Base-by-base conservation (phyloP, 805 yeast genomes). In the Wickerhamomyces chaumierensis region DNA sequence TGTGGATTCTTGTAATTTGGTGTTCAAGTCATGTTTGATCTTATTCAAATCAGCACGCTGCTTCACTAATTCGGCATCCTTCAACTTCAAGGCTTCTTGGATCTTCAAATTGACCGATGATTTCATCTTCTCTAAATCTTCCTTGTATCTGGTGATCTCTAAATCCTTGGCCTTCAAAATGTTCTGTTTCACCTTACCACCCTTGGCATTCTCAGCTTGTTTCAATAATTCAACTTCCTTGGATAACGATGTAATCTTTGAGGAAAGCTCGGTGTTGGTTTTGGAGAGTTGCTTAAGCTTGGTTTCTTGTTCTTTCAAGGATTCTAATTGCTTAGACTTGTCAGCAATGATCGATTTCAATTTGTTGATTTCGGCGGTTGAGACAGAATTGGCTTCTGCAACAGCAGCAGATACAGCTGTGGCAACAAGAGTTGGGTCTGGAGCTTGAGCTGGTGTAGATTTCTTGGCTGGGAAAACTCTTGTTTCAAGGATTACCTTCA, bases 141-240 rank as follows among this genome's bases (percentile, higher is more conserved):
- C 29, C 29, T 25, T 25, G 12, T 25, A 13, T 25, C 29, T 25
- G 9, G 29, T 8, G 14, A 25, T 25, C 12, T 42, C 45, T 6
- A 42, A 39, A 6, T 49, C 56, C 18, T 46, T 48, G n/a, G 49
- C 43, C 20, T 51, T 25, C 14, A 25, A 8, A 13, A 25, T 25
- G n/a, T 25, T 25, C 4, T 25, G n/a, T 14, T 25, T 25, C 7
- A 9, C 29, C 29, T 25, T 25, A 13, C 29, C 29, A 25, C 29
- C 29, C 14, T 25, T 25, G 4, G n/a, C 29, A 8, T 25, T 9
- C 5, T 25, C 29, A 4, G 29, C 7, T 14, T 25, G 29, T 25
- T 25, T 25, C 29, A 25, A 8, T 4, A 25, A 13, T 13, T 25
- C 29, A 7, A 25, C 4, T 25, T 25, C 29, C 29, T 25, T 25